Percentiles rank a stretch among this genome's conserved stretches.
phyloP scores from a whole-genome alignment of 148 eudicot genomes.

The Cornus controversa region DNA sequence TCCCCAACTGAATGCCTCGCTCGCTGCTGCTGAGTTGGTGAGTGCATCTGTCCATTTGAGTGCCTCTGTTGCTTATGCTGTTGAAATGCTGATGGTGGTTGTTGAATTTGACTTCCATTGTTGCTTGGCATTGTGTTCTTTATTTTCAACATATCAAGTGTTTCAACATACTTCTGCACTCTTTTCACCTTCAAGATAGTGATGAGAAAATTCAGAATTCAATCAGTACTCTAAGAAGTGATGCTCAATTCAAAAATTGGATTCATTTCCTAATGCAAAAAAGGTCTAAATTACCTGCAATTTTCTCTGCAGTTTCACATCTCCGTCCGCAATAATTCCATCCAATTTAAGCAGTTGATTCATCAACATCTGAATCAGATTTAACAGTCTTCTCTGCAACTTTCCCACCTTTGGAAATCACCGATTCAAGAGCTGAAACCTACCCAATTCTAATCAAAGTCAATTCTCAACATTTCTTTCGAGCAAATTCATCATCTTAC shows the following conservation, averaged over 20 bases:
- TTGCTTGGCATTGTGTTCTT: slow-evolving; percentile 44
- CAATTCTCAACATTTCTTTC: too few relatives aligned
- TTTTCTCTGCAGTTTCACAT: slow-evolving; percentile 78
- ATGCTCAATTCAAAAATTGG: neutral
- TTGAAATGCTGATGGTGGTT: slow-evolving; percentile 25
- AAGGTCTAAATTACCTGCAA: slow-evolving; percentile 60
- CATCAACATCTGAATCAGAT: slow-evolving; percentile 66
- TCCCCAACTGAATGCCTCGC: slow-evolving; percentile 47
- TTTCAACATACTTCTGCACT: slow-evolving; percentile 88
- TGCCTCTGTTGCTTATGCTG: slow-evolving; percentile 18
- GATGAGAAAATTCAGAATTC: neutral
- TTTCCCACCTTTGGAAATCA: slow-evolving; percentile 66
- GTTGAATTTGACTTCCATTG: slow-evolving; percentile 34
- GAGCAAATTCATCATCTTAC: too few relatives aligned
- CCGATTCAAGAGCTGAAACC: slow-evolving; percentile 74
- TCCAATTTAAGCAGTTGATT: slow-evolving; percentile 80
- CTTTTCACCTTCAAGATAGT: slow-evolving; percentile 56
- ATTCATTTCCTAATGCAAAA: neutral
- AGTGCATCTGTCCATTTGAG: slow-evolving; percentile 39
- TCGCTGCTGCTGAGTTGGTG: slow-evolving; percentile 41
- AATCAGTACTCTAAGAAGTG: neutral
- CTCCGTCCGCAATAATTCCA: slow-evolving; percentile 64
- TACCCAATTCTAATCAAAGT: slow-evolving; percentile 36
- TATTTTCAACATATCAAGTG: slow-evolving; percentile 67
- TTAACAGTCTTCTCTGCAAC: slow-evolving; percentile 57